Evolutionary conservation across 805 yeast genomes (phyloP), one percentile per base, ranked within the genome.

Genomic region (Cephaloascus albidus): DNA sequence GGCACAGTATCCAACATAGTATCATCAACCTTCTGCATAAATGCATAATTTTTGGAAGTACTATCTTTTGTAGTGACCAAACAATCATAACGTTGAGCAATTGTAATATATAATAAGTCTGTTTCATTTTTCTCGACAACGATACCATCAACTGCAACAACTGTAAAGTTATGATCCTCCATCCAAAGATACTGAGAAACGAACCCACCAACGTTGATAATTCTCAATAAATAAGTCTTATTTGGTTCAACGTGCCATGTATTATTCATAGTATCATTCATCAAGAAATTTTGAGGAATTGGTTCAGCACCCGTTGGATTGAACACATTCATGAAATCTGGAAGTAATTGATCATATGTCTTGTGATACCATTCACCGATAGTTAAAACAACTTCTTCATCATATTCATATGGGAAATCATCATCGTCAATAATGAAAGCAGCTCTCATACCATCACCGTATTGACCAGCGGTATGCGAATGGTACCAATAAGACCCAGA

Each of bases 261-360:
- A 53, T 74, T 66, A 60, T 84, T 82, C 53, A 70, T 74, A 10
- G 95, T 81, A 55, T 88, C 87, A 65, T 90, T 90, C 59, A 88
- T 68, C 51, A 93, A 71, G 49, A 84, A 61, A 56, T 73, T 68
- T 48, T 85, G 83, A 6, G 98, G 98, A 49, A 93, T 80, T 38
- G 98, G 98, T 65, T 93, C 98, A 35, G 97, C 96, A 54, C 98
- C 98, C 8, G 96, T 86, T 43, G 98, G 98, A 62, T 93, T 93
- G 67, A 70, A 79, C 45, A 80, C 57, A 47, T 65, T 75, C 68
- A 88, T 55, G 65, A 93, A 89, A 30, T 50, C 42, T 15, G 70
- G 64, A 46, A 69, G 63, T 48, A 83, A 65, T 31, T 60, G 75
- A 19, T 66, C 65, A 26, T 81, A 69, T 38, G 60, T 58, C 36